phyloP scores from a whole-genome alignment of 2,329 filamentous ascomycete species.

The Biscogniauxia mediterranea region DNA sequence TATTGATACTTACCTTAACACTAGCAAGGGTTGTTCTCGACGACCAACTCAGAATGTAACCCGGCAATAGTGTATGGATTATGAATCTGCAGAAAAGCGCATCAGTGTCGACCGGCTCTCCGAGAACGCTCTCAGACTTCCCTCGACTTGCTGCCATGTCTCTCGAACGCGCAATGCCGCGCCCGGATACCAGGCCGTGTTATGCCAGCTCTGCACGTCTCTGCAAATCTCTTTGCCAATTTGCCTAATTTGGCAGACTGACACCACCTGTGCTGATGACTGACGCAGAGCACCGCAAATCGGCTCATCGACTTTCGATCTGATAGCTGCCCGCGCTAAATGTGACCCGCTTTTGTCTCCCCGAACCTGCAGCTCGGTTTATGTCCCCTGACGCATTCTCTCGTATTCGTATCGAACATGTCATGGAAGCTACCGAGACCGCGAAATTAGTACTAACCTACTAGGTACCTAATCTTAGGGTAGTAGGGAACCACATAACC shows the following conservation, averaged over 20 bases:
- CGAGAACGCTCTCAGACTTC: no score
- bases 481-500: no score
- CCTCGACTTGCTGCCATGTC: no score
- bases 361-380: conserved; percentile 7
- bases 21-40: background rate
- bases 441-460: background rate
- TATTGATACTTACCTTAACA: background rate
- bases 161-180: no score
- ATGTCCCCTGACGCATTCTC: conserved; percentile 8
- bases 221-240: background rate
- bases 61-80: no score
- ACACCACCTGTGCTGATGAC: conserved; percentile 4
- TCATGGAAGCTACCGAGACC: background rate
- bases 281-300: conserved; percentile 13
- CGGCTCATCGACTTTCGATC: conserved; percentile 21
- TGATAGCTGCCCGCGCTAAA: conserved; percentile 18
- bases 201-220: background rate
- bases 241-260: background rate
- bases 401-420: conserved; percentile 31
- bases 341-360: conserved; percentile 13
- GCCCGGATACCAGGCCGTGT: background rate
- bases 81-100: no score
- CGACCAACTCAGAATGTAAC: background rate
- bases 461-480: no score
- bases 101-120: no score